Base-by-base conservation (phyloP, 2,329 filamentous ascomycete genomes). In the Epicoccum sorghinum region DNA sequence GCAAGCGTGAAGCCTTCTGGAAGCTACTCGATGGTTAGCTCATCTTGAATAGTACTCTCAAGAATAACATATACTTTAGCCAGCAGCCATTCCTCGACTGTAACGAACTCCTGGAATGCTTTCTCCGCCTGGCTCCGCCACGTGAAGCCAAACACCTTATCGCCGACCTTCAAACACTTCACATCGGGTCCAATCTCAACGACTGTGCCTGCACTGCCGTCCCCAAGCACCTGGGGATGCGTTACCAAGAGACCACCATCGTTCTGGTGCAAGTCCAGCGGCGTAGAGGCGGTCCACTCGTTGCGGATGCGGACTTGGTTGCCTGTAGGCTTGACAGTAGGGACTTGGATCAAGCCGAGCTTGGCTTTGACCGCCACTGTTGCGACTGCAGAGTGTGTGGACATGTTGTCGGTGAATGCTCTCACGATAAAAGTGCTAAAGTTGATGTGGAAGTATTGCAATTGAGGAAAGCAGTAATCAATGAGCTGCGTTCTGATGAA, bases 231-330 rank as follows among this genome's bases (percentile, higher is more conserved):
- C 57, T 79, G 75, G 0, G 84, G 84, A 23, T 78, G 71, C 25
- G 74, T 63, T 9, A 86, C 77, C 10, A 86, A 66, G 0, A 88
- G 73, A 0, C 83, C 83, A 32, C 85, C 84, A 61, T 87, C 84
- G 39, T 83, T 82, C 54, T 84, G 80, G 69, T 88, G 86, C 5
- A 88, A 73, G 60, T 88, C 84, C 0, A 88, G 74, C 0, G 86
- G 86, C 1, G 82, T 84, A 1, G 84, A 86, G 2, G 83, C 80
- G 2, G 83, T 85, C 82, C 83, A 88, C 52, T 80, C 73, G 8
- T 84, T 80, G 24, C 76, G 78, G 36, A 88, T 71, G 13, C 80
- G 77, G 30, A 86, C 78, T 68, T 88, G 80, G 32, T 80, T 77
- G 9, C 43, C 59, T 12, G 37, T 52, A 1, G 75, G 74, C 12